A percentile compares a stretch with the other conserved stretches of the same genome.
phyloP scores from a whole-genome alignment of 768 basidiomycete species.

The Ephemerocybe angulata region DNA sequence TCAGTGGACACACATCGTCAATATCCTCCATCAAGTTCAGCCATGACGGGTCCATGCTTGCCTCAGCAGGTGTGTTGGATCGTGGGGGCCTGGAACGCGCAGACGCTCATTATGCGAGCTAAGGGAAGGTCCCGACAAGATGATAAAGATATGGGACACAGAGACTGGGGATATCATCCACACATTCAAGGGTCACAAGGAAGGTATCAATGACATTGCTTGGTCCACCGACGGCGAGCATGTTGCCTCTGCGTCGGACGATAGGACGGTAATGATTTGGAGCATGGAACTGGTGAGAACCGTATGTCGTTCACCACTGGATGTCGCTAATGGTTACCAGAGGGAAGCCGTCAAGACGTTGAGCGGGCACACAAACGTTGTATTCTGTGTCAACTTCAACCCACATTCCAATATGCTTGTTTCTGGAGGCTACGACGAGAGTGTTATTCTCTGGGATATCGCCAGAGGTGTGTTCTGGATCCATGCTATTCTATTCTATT shows the following conservation, averaged over 20 bases:
- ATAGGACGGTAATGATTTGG: constrained; percentile 87
- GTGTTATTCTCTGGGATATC: constrained; percentile 95
- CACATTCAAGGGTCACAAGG: constrained; percentile 69
- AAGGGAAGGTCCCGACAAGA: constrained; percentile 78
- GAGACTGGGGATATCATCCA: constrained; percentile 68
- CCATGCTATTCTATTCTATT: neutral
- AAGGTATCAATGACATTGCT: constrained; percentile 87
- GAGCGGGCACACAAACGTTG: constrained; percentile 87
- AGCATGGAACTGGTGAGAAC: constrained; percentile 57
- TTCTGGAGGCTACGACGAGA: constrained; percentile 94
- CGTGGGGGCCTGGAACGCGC: constrained; percentile 7
- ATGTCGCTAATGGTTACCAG: constrained; percentile 29
- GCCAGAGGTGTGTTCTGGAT: constrained; percentile 58
- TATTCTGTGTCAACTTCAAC: constrained; percentile 91
- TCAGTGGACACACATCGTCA: constrained; percentile 80
- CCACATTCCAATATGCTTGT: constrained; percentile 87
- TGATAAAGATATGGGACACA: constrained; percentile 77
- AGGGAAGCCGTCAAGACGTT: constrained; percentile 61
- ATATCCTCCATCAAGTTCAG: constrained; percentile 89
- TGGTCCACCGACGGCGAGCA: constrained; percentile 83
- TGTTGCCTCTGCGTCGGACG: constrained; percentile 91
- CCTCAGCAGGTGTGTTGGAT: constrained; percentile 70
- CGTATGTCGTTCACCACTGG: neutral
- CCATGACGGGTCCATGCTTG: constrained; percentile 75
- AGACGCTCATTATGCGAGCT: constrained; percentile 20